Evolutionary conservation across 345 rosid species (phyloP).

Genomic region (Salix purpurea): DNA sequence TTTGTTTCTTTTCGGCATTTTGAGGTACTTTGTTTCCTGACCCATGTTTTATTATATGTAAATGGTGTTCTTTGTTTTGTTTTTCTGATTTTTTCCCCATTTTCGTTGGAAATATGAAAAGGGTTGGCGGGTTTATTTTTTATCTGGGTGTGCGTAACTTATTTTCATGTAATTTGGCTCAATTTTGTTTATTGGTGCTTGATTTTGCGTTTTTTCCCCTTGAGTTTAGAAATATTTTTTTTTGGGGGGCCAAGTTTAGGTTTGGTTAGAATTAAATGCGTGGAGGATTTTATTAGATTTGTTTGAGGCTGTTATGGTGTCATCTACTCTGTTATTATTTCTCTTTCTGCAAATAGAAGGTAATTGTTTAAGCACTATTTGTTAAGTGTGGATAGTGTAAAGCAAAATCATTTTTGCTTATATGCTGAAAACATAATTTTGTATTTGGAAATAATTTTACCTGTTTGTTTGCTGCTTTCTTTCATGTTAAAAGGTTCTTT

Average conservation of each 20-base stretch:
- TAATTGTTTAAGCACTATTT: slow-evolving; percentile 5
- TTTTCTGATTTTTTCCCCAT: not conserved
- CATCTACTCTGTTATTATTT: not conserved
- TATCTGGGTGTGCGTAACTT: not conserved
- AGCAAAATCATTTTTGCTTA: slow-evolving; percentile 1
- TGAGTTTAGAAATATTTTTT: not conserved
- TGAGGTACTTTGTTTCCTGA: slow-evolving; percentile 4
- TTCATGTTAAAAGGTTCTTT: not conserved
- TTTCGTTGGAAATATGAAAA: not conserved
- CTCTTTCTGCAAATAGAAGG: not conserved
- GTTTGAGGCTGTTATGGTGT: not conserved
- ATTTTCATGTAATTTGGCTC: not conserved
- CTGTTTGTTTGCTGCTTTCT: slow-evolving; percentile 1
- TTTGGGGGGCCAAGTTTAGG: slow-evolving; percentile 10
- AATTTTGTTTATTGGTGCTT: not conserved
- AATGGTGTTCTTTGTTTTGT: not conserved
- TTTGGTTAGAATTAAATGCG: not conserved
- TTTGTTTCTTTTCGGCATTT: slow-evolving; percentile 6
- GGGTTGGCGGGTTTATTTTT: not conserved
- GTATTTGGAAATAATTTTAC: slow-evolving; percentile 13
- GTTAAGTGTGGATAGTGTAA: not conserved
- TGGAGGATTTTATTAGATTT: not conserved
- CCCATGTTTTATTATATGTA: not conserved
- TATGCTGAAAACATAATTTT: slow-evolving; percentile 2
- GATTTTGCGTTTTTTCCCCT: not conserved